Evolutionary conservation across 1,284 basidiomycete genomes (phyloP).

Genomic region (Trametes sp.): DNA sequence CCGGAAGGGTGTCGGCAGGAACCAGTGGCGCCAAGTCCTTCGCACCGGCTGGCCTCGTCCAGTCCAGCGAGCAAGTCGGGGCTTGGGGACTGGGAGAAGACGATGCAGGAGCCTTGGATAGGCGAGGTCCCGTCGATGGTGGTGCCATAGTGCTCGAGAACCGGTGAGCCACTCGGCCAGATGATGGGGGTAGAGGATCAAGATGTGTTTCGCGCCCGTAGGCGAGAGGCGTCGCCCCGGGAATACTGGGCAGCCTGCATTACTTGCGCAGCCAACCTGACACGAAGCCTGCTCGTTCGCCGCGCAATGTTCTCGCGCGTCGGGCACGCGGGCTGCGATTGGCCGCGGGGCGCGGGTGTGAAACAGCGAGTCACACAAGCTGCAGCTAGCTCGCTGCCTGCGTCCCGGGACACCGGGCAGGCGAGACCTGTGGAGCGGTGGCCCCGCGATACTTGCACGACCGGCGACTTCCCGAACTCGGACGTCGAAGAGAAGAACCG

Average conservation of each 20-base stretch:
- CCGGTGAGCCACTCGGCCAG: constrained; percentile 10
- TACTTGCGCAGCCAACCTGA: not conserved
- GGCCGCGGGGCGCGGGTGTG: not conserved
- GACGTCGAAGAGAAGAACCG: too few species aligned
- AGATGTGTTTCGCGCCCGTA: too few species aligned
- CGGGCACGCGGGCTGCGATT: not conserved
- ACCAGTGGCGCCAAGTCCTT: too few species aligned
- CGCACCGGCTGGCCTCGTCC: not conserved
- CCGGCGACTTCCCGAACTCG: too few species aligned
- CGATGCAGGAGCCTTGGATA: not conserved
- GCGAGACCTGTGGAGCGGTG: not conserved
- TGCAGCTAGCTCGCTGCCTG: constrained; percentile 6
- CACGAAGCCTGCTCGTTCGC: not conserved
- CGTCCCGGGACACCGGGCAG: too few species aligned
- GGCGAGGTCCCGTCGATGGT: not conserved
- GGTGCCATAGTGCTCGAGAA: not conserved
- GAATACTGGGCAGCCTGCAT: not conserved
- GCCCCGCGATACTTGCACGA: too few species aligned
- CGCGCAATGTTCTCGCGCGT: not conserved
- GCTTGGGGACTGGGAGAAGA: not conserved
- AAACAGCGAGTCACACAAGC: constrained; percentile 6
- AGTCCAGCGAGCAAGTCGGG: not conserved
- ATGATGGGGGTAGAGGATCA: constrained; percentile 5
- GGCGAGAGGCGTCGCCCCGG: not conserved
- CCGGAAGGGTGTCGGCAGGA: not conserved